Evolutionary conservation across 2,329 filamentous ascomycete species (phyloP).

Genomic region (Orbilia blumenaviensis): DNA sequence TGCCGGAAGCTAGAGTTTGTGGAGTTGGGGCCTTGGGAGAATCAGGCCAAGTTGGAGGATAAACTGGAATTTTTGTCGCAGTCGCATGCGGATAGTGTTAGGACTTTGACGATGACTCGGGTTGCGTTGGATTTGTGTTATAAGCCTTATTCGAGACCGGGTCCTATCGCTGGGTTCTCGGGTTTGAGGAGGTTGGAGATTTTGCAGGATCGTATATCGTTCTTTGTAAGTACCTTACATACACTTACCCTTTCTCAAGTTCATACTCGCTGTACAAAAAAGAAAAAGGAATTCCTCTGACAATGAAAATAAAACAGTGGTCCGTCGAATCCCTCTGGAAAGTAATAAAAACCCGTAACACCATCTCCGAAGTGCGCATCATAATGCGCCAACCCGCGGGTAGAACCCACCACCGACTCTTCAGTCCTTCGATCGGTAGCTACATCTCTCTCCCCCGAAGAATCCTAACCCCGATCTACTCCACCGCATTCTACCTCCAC

Average conservation of each 20-base stretch:
- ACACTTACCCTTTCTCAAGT: background rate
- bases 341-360: background rate
- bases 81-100: background rate
- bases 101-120: constrained; percentile 1
- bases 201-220: background rate
- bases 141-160: background rate
- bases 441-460: background rate
- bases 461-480: constrained; percentile 34
- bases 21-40: background rate
- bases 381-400: background rate
- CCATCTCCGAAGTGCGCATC: constrained; percentile 31
- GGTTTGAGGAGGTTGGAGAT: constrained; percentile 18
- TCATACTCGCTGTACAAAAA: no score
- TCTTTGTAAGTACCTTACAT: constrained; percentile 12
- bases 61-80: background rate
- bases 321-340: constrained; percentile 6
- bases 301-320: background rate
- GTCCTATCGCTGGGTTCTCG: background rate
- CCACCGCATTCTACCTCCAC: constrained; percentile 27
- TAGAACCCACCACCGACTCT: background rate
- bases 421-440: background rate
- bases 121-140: background rate
- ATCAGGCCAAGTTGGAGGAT: background rate
- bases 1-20: constrained; percentile 6
- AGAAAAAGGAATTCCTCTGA: background rate